Percentiles rank a stretch among this genome's conserved stretches.
phyloP scores from a whole-genome alignment of 2,329 filamentous ascomycete genomes.

The Aspergillus sp. region DNA sequence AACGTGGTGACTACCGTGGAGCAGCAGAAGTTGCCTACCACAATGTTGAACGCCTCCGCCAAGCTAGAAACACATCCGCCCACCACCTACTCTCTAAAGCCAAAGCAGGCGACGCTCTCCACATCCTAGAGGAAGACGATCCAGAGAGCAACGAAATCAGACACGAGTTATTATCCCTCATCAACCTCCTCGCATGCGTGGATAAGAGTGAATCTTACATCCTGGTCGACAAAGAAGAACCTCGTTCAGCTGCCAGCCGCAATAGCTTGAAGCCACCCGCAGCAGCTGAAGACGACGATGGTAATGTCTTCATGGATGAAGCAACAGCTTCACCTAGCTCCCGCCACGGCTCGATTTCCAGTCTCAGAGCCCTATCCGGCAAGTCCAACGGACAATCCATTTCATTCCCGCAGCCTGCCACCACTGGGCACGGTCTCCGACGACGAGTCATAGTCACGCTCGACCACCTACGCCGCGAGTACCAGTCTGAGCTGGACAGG shows the following conservation, averaged over 20 bases:
- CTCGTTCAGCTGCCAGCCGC: slow-evolving; percentile 17
- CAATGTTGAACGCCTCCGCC: slow-evolving; percentile 53
- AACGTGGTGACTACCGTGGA: slow-evolving; percentile 81
- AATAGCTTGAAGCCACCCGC: slow-evolving; percentile 34
- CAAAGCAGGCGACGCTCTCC: slow-evolving; percentile 32
- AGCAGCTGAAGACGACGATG: slow-evolving; percentile 34
- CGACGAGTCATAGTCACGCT: slow-evolving; percentile 81
- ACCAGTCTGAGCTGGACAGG: slow-evolving; percentile 85
- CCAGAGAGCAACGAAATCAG: slow-evolving; percentile 55
- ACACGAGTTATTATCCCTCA: slow-evolving; percentile 81
- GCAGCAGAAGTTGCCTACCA: slow-evolving; percentile 60
- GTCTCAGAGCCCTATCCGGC: slow-evolving; percentile 21
- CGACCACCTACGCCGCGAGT: slow-evolving; percentile 82
- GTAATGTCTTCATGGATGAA: slow-evolving; percentile 41
- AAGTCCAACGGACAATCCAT: slow-evolving; percentile 24
- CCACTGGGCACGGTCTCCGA: slow-evolving; percentile 8
- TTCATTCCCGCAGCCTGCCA: slow-evolving; percentile 6
- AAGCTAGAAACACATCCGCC: slow-evolving; percentile 34
- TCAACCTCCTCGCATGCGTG: slow-evolving; percentile 89
- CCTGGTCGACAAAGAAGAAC: slow-evolving; percentile 48
- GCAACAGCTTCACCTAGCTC: slow-evolving; percentile 20
- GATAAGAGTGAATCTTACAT: slow-evolving; percentile 77
- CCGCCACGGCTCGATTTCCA: slow-evolving; percentile 18
- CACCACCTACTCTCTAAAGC: slow-evolving; percentile 37
- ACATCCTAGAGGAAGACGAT: slow-evolving; percentile 39